A percentile compares a stretch with the other conserved stretches of the same genome.
These are phyloP conservation scores for Clavariopsis aquatica DNA, from an alignment of 495 filamentous ascomycete genomes.

Conservation along the genomic window DNA sequence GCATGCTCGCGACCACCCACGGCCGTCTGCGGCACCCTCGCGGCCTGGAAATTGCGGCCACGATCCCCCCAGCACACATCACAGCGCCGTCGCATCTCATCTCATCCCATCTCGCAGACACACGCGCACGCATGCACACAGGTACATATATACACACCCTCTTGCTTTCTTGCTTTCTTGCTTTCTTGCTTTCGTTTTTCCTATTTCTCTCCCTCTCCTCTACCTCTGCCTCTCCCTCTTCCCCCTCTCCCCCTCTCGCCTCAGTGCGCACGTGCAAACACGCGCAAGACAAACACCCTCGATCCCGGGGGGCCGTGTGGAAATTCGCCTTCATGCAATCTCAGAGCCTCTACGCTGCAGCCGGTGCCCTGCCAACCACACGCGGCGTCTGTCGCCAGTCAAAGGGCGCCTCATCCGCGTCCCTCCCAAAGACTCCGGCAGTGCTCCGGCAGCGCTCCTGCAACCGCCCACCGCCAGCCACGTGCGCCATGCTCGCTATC, in stretches of 20 bases:
- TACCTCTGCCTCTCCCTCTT: no score
- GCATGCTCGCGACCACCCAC: not conserved
- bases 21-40: not conserved
- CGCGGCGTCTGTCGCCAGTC: not conserved
- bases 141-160: no score
- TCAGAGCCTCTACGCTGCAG: not conserved
- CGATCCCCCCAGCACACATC: not conserved
- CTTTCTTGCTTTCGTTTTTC: no score
- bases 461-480: constrained; percentile 6
- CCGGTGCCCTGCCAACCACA: not conserved
- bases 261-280: not conserved
- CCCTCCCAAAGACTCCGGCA: not conserved
- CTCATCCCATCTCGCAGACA: no score
- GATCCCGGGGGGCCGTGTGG: not conserved
- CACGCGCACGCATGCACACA: no score
- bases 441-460: not conserved
- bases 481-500: constrained; percentile 7
- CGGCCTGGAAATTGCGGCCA: not conserved
- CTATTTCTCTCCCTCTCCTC: no score
- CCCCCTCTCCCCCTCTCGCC: no score
- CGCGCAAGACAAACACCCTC: no score
- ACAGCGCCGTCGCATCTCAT: not conserved
- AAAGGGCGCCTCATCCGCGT: constrained; percentile 5
- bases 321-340: not conserved
- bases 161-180: no score